Evolutionary conservation across 148 eudicot species (phyloP), one percentile per base, ranked within the genome.

Genomic region (Hydrangea macrophylla): DNA sequence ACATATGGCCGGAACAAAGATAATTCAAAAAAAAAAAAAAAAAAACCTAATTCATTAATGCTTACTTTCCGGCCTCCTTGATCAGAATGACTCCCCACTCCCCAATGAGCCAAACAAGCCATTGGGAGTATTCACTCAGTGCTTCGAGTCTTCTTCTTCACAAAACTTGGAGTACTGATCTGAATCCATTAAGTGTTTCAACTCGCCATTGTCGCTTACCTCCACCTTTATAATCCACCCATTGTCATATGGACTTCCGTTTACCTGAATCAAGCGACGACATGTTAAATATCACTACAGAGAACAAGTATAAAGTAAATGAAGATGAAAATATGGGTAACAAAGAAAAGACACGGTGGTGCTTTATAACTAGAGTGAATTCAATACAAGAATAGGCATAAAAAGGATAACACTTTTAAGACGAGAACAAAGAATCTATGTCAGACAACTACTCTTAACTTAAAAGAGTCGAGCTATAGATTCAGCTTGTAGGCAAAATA

Each of bases 211-310:
- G 59, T 83, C 70, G 67, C 81, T 78, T 57, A 86, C 27, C 60
- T 93, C 92, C 51, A 93, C 96, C 85, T 93, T 93, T 44, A 90
- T 88, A 64, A 90, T 90, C 98, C 98, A 93, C 54, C 96, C 98
- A 28, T 82, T 72, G 35, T 82, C 95, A 63, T 83, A 93, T 0
- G 96, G 96, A 69, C 90, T 83, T n/a, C 64, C 77, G 25, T 93
- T 93, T 7, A 87, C 75, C 91, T 84, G 64, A 51, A 77, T 24
- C 23, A 32, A 32, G 36, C 45, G 26, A 55, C 33, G 17, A 65
- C 1, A 17, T 26, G 9, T 71, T 6, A 9, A 18, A 42, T 18
- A 18, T 31, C 20, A 15, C n/a, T 20, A 36, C 50, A 23, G 10
- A 51, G 12, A 12, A 62, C 12, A 63, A 15, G 68, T n/a, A n/a